Evolutionary conservation across 2,329 filamentous ascomycete species (phyloP).

Genomic region (Fusarium poae): DNA sequence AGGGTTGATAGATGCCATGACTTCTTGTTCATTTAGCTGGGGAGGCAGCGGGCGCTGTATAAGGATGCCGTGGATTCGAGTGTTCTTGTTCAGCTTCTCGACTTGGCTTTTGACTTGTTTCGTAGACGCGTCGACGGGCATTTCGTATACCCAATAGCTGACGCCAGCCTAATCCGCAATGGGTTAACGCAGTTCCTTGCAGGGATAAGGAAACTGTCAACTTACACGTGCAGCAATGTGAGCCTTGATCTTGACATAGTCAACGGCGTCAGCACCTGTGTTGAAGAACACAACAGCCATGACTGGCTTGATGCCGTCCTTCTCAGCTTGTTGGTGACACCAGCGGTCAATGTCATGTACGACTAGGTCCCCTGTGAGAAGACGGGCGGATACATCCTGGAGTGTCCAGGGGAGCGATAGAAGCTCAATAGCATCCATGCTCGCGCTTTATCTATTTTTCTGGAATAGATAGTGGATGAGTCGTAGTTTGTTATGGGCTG

Average conservation of each 20-base stretch:
- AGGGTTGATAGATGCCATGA: not conserved
- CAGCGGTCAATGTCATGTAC: constrained; percentile 7
- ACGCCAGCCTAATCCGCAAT: not conserved
- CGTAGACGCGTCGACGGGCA: constrained; percentile 6
- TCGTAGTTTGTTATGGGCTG: too few species aligned
- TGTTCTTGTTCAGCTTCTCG: constrained; percentile 2
- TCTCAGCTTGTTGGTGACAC: not conserved
- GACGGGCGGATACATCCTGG: not conserved
- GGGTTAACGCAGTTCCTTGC: not conserved
- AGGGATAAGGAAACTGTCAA: not conserved
- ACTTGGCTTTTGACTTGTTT: not conserved
- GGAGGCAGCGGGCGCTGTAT: constrained; percentile 3
- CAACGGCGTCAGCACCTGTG: not conserved
- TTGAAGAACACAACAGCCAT: constrained; percentile 9
- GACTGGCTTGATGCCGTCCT: not conserved
- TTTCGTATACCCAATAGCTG: constrained; percentile 10
- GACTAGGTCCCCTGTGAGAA: not conserved
- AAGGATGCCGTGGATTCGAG: constrained; percentile 6
- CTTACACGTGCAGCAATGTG: constrained; percentile 11
- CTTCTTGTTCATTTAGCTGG: not conserved
- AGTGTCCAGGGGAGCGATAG: not conserved
- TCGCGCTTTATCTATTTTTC: not conserved
- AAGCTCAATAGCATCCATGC: not conserved
- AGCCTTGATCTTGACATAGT: constrained; percentile 9
- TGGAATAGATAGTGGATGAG: accelerated